Base-by-base conservation (phyloP, 2,329 filamentous ascomycete genomes). In the Nigrograna mackinnonii region DNA sequence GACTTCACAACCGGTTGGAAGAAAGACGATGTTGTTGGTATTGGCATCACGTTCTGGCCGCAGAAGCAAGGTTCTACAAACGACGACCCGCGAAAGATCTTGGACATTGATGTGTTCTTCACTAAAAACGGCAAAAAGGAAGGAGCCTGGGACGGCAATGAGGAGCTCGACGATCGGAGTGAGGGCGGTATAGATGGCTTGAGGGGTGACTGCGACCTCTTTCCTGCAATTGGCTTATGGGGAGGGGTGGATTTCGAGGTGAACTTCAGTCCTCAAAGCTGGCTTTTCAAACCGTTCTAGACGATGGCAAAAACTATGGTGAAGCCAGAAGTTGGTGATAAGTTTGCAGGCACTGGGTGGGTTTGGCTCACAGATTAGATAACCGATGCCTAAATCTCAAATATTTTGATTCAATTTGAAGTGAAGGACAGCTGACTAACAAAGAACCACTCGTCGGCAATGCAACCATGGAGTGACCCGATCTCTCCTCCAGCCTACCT, bases 111-210 rank as follows among this genome's bases (percentile, higher is more conserved):
- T 34, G 74, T 86, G 1, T 91, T 91, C 67, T 82, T 91, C 46
- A 91, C 87, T 11, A 70, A 83, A 30, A 78, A 89, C 51, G 89
- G 88, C 1, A 63, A 58, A 40, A 71, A 73, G 47, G 75, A 70
- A 1, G 84, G 79, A 0, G 71, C 77, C 1, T 94, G 89, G 88
- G 77, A 89, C 62, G 62, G 91, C 34, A 83, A 89, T 54, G 87
- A 91, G 71, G 85, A 89, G 72, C 77, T 80, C 39, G 88, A 92
- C 63, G 71, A 79, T 51, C 69, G 80, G 56, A 83, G 86, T 55
- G 66, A 81, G 43, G 81, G 83, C 0, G 69, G 72, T 12, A 79
- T 87, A 1, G 75, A 70, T 4, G 88, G 89, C 0, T 67, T 92
- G 35, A 84, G 88, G 60, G 87, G 87, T 0, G 78, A 80, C 37